These are phyloP conservation scores for Tuber aestivum DNA, from an alignment of 495 filamentous ascomycete species.

Conservation along the genomic window DNA sequence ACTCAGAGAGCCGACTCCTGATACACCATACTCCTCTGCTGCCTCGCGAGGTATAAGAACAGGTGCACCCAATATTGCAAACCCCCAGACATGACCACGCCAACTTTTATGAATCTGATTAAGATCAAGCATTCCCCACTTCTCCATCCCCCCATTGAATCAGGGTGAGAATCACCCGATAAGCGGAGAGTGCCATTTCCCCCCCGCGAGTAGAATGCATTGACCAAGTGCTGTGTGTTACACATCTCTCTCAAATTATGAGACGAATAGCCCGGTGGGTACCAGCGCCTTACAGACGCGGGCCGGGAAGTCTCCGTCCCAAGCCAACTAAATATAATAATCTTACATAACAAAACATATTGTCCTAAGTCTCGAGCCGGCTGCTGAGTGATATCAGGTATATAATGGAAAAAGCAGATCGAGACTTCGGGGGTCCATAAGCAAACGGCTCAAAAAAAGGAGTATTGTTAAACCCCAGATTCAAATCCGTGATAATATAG, in stretches of 20 bases:
- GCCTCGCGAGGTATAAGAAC: not conserved
- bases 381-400: not conserved
- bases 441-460: not conserved
- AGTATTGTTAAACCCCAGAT: not conserved
- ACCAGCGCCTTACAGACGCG: not conserved
- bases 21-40: not conserved
- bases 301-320: not conserved
- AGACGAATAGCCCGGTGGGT: not conserved
- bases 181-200: not conserved
- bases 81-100: not conserved
- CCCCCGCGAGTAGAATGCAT: not conserved
- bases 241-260: not conserved
- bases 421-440: not conserved
- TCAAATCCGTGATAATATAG: not conserved
- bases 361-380: not conserved
- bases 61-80: not conserved
- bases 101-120: not conserved
- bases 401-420: not conserved
- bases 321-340: not conserved
- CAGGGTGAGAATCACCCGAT: not conserved
- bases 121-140: not conserved
- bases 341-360: not conserved
- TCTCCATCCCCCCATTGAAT: not conserved
- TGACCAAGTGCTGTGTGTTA: not conserved
- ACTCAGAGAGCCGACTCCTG: not conserved